Evolutionary conservation across 164 flowering plant species (phyloP).

Genomic region (Nymphaea thermarum): DNA sequence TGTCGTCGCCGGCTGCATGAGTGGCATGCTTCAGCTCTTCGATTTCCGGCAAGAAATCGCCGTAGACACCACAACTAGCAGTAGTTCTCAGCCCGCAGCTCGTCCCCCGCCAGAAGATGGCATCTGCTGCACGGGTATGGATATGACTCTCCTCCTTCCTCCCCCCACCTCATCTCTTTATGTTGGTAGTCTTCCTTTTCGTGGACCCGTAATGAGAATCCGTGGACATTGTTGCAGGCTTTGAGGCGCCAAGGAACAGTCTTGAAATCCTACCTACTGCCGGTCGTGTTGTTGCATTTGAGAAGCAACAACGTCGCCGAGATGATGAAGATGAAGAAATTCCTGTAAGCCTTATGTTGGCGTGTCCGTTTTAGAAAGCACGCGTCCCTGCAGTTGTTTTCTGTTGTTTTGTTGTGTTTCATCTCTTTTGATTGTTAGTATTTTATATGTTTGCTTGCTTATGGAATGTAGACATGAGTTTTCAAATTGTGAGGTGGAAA

Average conservation of each 20-base stretch:
- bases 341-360: constrained; percentile 31
- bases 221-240: constrained; percentile 25
- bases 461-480: neutral
- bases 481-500: neutral
- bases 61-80: neutral
- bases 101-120: neutral
- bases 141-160: neutral
- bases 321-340: constrained; percentile 23
- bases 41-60: constrained; percentile 32
- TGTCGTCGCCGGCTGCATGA: constrained; percentile 48
- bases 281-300: neutral
- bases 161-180: neutral
- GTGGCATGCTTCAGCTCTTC: constrained; percentile 51
- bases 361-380: no score
- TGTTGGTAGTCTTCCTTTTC: neutral
- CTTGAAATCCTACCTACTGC: constrained; percentile 37
- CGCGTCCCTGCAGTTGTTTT: no score
- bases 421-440: neutral
- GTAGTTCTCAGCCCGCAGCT: neutral
- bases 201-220: neutral
- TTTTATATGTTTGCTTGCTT: neutral
- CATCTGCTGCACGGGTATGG: neutral
- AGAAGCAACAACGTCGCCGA: constrained; percentile 14
- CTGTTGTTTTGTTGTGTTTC: no score
- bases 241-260: constrained; percentile 85